Evolutionary conservation across 1,284 basidiomycete species (phyloP).

Genomic region (Trichosporon coremiiforme): DNA sequence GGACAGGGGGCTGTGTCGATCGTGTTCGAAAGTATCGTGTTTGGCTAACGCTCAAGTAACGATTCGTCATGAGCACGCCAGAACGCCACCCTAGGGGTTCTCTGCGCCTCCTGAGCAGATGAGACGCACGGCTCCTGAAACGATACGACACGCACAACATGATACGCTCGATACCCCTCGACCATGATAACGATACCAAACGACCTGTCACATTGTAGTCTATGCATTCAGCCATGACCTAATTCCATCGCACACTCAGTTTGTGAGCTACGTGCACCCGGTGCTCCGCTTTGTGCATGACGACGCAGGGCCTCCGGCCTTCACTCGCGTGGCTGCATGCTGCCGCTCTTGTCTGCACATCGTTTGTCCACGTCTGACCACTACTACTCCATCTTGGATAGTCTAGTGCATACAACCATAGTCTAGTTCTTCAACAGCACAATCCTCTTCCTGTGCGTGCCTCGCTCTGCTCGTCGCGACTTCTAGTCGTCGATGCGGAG

Average conservation of each 20-base stretch:
- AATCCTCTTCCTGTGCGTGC: not conserved
- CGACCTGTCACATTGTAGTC: too few species aligned
- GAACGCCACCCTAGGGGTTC: not conserved
- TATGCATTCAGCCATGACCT: too few species aligned
- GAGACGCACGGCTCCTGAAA: not conserved
- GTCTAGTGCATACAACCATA: not conserved
- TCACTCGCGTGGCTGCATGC: too few species aligned
- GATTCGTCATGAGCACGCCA: constrained; percentile 13
- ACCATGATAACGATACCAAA: not conserved
- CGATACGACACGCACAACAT: not conserved
- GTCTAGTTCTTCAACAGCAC: too few species aligned
- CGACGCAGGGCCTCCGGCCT: too few species aligned
- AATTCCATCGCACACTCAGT: too few species aligned
- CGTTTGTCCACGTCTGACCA: too few species aligned
- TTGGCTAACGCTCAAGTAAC: constrained; percentile 3
- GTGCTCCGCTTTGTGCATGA: too few species aligned
- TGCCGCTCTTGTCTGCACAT: too few species aligned
- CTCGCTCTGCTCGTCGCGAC: not conserved
- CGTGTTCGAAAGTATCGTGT: too few species aligned
- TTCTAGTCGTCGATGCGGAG: constrained; percentile 50
- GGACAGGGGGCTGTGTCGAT: not conserved
- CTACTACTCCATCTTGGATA: not conserved
- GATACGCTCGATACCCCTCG: not conserved
- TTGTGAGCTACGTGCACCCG: too few species aligned
- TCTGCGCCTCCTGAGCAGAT: not conserved